Evolutionary conservation across 192 early-diverging fungal genomes (phyloP), one percentile per base, ranked within the genome.

Genomic region (Coemansia sp.): DNA sequence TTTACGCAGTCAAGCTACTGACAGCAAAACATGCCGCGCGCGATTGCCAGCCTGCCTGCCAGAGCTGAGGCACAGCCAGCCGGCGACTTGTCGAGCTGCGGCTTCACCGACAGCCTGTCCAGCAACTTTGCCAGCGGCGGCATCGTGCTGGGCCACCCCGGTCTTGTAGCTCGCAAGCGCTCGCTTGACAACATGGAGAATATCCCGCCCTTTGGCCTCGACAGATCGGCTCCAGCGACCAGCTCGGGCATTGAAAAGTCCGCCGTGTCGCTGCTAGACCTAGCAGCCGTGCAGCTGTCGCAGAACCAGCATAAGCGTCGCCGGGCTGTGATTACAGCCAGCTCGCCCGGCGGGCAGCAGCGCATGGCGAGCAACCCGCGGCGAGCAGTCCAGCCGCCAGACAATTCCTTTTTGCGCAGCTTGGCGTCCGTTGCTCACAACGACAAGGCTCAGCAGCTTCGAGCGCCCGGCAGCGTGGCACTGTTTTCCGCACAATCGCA

Each of bases 241-340:
- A 50, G 41, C 6, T 24, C 53, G 0, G 56, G 34, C 17, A 44
- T n/a, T 15, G 65, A 67, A n/a, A 67, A 67, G 61, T 48, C 68
- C 0, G 39, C 60, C 10, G 39, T 70, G n/a, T 76, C 74, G 65
- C 65, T 77, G 48, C 65, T 77, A 9, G 68, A 71, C 61, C 15
- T 77, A 18, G 53, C 74, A 7, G 74, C 74, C 35, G 63, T 65
- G 56, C 74, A 77, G 57, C 68, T 61, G 4, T 70, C 74, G 8
- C 74, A 77, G 62, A 70, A 39, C 43, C 73, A 76, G 53, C 74
- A 65, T 43, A 77, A 77, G 65, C 64, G 67, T 11, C 68, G 68
- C 26, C 68, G 74, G 53, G 70, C 68, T 17, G 64, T 61, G 19
- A 63, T 71, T 37, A 70, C 68, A 0, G 68, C 68, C 48, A 71